Conservation (phyloP, 345 rosid species). For the Dimocarpus longan region DNA sequence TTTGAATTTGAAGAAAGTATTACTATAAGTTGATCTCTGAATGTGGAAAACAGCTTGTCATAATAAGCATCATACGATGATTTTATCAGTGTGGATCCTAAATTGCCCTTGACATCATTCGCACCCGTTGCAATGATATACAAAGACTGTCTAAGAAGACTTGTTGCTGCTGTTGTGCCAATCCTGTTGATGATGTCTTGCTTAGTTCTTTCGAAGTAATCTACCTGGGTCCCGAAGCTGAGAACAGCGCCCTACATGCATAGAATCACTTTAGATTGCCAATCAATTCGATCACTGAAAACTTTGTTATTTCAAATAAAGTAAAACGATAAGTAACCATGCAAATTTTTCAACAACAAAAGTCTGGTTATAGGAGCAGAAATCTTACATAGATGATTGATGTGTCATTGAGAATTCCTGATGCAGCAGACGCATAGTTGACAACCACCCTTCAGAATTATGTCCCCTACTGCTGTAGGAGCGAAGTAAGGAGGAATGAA, state of each 20-base stretch:
- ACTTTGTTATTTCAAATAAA: not conserved
- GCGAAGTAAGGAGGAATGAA: constrained; percentile 25
- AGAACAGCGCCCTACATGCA: constrained; percentile 1
- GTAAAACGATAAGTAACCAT: not conserved
- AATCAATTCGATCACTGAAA: not conserved
- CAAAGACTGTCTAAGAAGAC: constrained; percentile 15
- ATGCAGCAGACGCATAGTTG: constrained; percentile 19
- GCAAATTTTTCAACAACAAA: not conserved
- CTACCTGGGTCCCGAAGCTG: constrained; percentile 29
- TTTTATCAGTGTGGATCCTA: rapidly evolving
- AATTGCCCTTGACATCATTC: not conserved
- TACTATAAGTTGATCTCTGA: constrained; percentile 22
- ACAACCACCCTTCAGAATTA: not conserved
- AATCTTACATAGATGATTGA: not conserved
- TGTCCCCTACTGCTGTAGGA: not conserved
- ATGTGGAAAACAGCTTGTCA: not conserved
- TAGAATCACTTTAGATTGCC: no score
- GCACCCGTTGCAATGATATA: constrained; percentile 17
- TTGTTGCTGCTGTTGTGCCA: constrained; percentile 11
- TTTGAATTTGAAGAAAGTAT: not conserved
- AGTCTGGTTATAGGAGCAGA: not conserved
- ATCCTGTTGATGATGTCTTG: constrained; percentile 31
- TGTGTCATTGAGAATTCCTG: constrained; percentile 13
- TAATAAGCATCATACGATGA: not conserved
- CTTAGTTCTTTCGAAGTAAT: constrained; percentile 38